Base-by-base conservation (phyloP, 495 filamentous ascomycete species). In the Annulohypoxylon nitens region DNA sequence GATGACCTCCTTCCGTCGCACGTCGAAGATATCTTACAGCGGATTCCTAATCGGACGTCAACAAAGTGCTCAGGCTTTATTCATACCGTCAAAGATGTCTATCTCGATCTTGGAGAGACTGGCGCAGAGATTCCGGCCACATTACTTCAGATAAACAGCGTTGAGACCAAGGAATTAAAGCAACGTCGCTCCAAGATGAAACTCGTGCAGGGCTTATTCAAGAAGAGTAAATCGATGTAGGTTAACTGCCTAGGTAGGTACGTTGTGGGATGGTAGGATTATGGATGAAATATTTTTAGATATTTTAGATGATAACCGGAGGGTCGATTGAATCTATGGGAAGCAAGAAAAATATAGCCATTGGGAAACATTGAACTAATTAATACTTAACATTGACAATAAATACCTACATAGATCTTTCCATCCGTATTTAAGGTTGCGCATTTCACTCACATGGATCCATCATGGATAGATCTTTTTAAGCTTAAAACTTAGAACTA, bases 11-110 rank as follows among this genome's bases (percentile, higher is more conserved):
- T 75, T 6, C 72, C 72, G 12, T 75, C 72, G 3, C 57, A 67
- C 26, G 67, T 75, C 4, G 67, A 69, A 16, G 58, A 70, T 2
- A 75, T 70, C 3, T 37, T 75, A 34, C 58, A 75, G 36, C 26
- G 30, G 18, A 26, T 64, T 11, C 72, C 67, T n/a, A 25, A 64
- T 11, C 67, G 72, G 23, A 64, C 63, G 14, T 67, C 67, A 9
- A 70, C 67, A 1, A 18, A 50, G 4, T 70, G 59, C 33, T 58
- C 60, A 0, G 53, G 41, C 2, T 70, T 48, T 30, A 16, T 57
- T 8, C 67, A 70, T 33, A 70, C 67, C 1, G 34, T 70, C 8
- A 43, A 50, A 25, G 67, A 70, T 43, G 36, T 50, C 2, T 26
- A 55, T 8, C 25, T 70, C 2, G 51, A 70, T 14, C 60, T 70